Percentiles rank a stretch among this genome's conserved stretches.
Evolutionary conservation across 2,329 filamentous ascomycete genomes (phyloP).

Genomic region (Pyricularia sp.): DNA sequence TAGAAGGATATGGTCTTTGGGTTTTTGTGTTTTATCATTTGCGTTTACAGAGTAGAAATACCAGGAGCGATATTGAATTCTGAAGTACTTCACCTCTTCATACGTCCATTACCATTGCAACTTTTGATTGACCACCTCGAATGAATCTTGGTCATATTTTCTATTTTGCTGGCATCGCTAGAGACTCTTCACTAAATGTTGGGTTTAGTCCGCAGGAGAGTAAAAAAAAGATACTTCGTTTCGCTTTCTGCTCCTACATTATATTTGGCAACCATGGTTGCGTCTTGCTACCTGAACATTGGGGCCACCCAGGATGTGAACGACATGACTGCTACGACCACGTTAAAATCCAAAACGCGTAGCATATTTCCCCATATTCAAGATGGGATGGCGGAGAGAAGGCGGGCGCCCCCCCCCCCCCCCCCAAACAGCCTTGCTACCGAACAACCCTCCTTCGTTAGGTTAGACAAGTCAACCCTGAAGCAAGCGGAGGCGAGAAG

Average conservation of each 20-base stretch:
- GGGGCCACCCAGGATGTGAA: neutral
- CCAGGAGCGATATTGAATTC: neutral
- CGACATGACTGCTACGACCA: neutral
- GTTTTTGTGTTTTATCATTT: neutral
- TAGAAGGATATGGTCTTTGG: neutral
- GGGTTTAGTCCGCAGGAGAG: neutral
- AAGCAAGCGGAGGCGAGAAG: neutral
- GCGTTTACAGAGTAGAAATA: neutral
- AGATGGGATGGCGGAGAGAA: neutral
- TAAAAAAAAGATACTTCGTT: neutral
- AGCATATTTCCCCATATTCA: neutral
- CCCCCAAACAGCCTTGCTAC: neutral
- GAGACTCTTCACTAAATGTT: neutral
- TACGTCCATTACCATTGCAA: neutral
- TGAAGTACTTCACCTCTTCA: neutral
- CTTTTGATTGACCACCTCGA: neutral
- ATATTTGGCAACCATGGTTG: neutral
- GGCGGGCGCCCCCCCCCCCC: too few relatives aligned
- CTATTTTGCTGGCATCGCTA: too few relatives aligned
- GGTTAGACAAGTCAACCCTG: neutral
- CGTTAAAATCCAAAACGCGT: neutral
- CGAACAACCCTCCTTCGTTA: neutral
- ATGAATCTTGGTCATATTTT: neutral
- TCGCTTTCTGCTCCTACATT: neutral
- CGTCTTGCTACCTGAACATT: neutral